Conservation (phyloP, 352 stramenopile species). For the Halophytophthora batemanensis region DNA sequence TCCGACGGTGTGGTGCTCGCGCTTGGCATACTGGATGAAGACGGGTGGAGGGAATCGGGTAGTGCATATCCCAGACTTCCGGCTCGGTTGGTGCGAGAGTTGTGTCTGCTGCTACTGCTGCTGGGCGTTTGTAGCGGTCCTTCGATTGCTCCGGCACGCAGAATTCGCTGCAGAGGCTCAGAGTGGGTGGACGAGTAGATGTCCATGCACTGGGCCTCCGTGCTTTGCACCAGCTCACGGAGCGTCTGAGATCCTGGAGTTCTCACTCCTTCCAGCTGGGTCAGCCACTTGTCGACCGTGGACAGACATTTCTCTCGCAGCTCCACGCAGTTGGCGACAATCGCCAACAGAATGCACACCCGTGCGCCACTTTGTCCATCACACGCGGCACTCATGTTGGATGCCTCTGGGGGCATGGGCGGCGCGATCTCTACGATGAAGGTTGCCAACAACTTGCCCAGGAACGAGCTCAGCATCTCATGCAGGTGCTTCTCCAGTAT, state of each 20-base stretch:
- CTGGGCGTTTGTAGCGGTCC: constrained; percentile 32
- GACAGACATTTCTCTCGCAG: constrained; percentile 52
- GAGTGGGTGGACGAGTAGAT: constrained; percentile 58
- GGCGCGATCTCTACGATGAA: constrained; percentile 41
- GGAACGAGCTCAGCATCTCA: constrained; percentile 46
- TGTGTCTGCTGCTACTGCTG: constrained; percentile 20
- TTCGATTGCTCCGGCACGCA: constrained; percentile 44
- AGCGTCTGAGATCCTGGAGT: constrained; percentile 25
- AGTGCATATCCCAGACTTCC: constrained; percentile 22
- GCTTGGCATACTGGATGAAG: constrained; percentile 12
- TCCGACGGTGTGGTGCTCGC: constrained; percentile 35
- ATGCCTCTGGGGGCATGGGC: constrained; percentile 30
- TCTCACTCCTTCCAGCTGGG: constrained; percentile 29
- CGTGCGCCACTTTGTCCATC: constrained; percentile 27
- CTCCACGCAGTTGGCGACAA: constrained; percentile 72
- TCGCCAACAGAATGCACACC: constrained; percentile 59
- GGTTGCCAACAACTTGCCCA: constrained; percentile 41
- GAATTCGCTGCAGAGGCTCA: constrained; percentile 43
- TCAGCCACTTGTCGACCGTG: constrained; percentile 46
- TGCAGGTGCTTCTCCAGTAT: constrained; percentile 44
- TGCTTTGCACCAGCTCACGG: constrained; percentile 35
- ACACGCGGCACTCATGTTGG: constrained; percentile 15
- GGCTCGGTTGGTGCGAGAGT: constrained; percentile 27
- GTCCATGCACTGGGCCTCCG: constrained; percentile 56
- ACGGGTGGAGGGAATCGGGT: constrained; percentile 7